Base-by-base conservation (phyloP, 139 green algal species). In the Yamagishiella unicocca region DNA sequence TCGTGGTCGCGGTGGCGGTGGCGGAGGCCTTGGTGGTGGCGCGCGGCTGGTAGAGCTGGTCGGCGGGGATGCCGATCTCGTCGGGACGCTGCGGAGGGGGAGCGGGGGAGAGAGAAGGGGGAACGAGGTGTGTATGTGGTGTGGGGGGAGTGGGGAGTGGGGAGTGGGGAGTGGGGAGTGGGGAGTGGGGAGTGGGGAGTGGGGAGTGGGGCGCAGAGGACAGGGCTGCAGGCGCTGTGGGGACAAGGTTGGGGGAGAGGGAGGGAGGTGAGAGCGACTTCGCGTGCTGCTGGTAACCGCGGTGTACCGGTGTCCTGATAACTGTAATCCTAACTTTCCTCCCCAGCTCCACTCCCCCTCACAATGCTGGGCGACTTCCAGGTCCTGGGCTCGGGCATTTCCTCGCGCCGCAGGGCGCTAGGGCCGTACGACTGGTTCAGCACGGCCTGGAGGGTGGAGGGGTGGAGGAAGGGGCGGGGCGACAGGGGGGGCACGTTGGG, bases 351-450 rank as follows among this genome's bases (percentile, higher is more conserved):
- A 29, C 14, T 50, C 31, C 31, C 66, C 14, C 68, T 76, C 38
- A 76, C 68, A 1, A 38, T 42, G 76, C 53, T 83, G 21, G 76
- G 54, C 37, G 35, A 25, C 24, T 54, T 55, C 76, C 76, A 83
- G n/a, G 35, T 10, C 10, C 10, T 31, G 8, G 37, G 35, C 76
- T 83, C 54, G 9, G 6, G 4, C 24, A 42, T 8, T 8, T 46
- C 35, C 9, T 40, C 66, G 25, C 50, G 81, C 33, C 4, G 53
- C n/a, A 76, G 81, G 8, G 81, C 35, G 22, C 24, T 27, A 2
- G 61, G 55, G 21, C 70, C 78, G 40, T 84, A 84, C 21, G 78
- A 58, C 55, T 74, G 58, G 22, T n/a, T 37, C 50, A 84, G 78
- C 7, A 84, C 78, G 1, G 62, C 55, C 78, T 84, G 40, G 58